Evolutionary conservation across 1,284 basidiomycete genomes (phyloP).

Genomic region (Ceratorhiza oryzae-sativae): DNA sequence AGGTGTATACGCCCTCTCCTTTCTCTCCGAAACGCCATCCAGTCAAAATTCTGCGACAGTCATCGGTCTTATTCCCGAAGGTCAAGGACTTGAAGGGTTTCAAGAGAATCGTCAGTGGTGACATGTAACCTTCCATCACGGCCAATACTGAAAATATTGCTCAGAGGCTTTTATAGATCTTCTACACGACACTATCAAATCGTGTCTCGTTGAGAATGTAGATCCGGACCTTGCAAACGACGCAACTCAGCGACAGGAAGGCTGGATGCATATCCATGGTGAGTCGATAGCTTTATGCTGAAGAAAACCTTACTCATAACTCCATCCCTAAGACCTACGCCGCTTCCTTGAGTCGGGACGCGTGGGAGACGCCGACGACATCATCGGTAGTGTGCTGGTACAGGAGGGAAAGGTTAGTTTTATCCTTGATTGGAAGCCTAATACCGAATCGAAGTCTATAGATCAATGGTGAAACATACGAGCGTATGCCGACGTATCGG

Average conservation of each 20-base stretch:
- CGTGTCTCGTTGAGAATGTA: slow-evolving; percentile 60
- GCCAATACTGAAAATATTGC: not conserved
- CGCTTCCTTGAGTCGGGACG: slow-evolving; percentile 69
- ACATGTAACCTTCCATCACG: not conserved
- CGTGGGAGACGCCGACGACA: slow-evolving; percentile 81
- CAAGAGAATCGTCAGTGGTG: slow-evolving; percentile 24
- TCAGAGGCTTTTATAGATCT: slow-evolving; percentile 65
- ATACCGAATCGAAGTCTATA: slow-evolving; percentile 46
- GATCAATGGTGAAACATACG: slow-evolving; percentile 74
- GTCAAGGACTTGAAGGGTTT: slow-evolving; percentile 18
- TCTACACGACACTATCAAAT: slow-evolving; percentile 65
- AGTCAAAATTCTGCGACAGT: slow-evolving; percentile 25
- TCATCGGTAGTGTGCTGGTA: slow-evolving; percentile 75
- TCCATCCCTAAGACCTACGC: slow-evolving; percentile 61
- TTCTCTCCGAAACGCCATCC: slow-evolving; percentile 15
- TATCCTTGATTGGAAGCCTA: not conserved
- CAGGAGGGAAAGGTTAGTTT: slow-evolving; percentile 66
- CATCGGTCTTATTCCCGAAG: slow-evolving; percentile 25
- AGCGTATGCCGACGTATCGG: slow-evolving; percentile 80
- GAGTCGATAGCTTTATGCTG: slow-evolving; percentile 42
- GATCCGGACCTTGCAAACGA: slow-evolving; percentile 72
- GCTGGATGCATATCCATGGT: slow-evolving; percentile 88
- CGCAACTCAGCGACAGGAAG: slow-evolving; percentile 68
- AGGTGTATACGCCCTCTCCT: slow-evolving; percentile 26
- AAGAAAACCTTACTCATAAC: not conserved